A percentile compares a stretch with the other conserved stretches of the same genome.
Evolutionary conservation across 1,139 yeast genomes (phyloP).

Genomic region (Zygotorulaspora mrakii): DNA sequence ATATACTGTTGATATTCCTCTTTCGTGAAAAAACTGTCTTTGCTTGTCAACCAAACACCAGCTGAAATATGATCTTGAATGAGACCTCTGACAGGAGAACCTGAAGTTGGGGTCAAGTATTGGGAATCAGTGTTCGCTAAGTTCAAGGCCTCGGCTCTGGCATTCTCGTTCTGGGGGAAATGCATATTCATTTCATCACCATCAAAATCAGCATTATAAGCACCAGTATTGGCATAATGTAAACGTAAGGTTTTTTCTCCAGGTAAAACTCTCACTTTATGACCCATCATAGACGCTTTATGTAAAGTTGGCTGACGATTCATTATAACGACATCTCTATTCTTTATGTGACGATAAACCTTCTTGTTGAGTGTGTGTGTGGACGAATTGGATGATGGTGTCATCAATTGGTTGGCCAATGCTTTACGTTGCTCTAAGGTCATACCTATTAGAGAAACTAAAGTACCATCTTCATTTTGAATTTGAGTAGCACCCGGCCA

Average conservation of each 20-base stretch:
- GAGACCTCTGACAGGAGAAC: constrained; percentile 96
- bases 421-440: constrained; percentile 91
- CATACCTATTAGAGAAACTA: constrained; percentile 83
- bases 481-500: constrained; percentile 99
- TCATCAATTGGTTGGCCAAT: constrained; percentile 88
- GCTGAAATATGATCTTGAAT: constrained; percentile 99
- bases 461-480: constrained; percentile 93
- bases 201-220: constrained; percentile 98
- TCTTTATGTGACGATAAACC: constrained; percentile 89
- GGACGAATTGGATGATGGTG: constrained; percentile 60
- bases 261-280: constrained; percentile 91
- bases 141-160: constrained; percentile 92
- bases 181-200: constrained; percentile 99
- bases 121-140: constrained; percentile 97
- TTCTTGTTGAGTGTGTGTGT: constrained; percentile 73
- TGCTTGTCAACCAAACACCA: constrained; percentile 95
- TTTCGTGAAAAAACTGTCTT: constrained; percentile 86
- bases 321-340: constrained; percentile 95
- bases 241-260: constrained; percentile 94
- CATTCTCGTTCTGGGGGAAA: constrained; percentile 97
- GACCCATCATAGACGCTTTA: constrained; percentile 99
- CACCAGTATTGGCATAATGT: constrained; percentile 98
- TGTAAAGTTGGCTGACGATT: constrained; percentile 99
- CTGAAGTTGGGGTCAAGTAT: constrained; percentile 96
- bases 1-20: constrained; percentile 91